Conservation (phyloP, 1,139 yeast species). For the Pichia sp. region DNA sequence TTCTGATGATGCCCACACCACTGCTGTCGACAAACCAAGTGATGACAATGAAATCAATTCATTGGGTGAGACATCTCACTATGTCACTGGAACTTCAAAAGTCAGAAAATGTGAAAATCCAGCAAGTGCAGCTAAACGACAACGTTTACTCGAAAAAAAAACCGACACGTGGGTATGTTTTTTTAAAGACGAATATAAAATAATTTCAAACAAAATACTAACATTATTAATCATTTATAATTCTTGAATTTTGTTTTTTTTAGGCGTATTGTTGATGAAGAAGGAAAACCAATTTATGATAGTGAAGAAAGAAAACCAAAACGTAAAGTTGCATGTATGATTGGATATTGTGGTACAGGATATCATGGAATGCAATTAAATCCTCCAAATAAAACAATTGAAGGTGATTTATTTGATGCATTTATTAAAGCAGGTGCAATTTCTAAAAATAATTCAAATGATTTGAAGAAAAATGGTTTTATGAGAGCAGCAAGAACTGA, state of each 20-base stretch:
- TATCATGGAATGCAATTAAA: constrained; percentile 97
- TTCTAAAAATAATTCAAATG: constrained; percentile 82
- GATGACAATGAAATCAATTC: neutral
- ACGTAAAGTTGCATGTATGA: constrained; percentile 82
- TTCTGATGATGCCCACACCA: neutral
- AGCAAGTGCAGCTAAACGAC: constrained; percentile 34
- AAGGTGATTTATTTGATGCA: constrained; percentile 82
- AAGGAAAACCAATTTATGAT: constrained; percentile 48
- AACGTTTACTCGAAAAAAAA: constrained; percentile 29
- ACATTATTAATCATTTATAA: neutral
- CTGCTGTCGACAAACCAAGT: too few relatives aligned
- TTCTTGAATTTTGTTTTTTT: neutral
- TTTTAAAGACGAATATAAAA: too few relatives aligned
- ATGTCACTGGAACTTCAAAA: neutral
- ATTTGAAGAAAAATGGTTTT: constrained; percentile 82
- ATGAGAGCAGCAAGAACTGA: constrained; percentile 98
- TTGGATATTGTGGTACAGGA: constrained; percentile 98
- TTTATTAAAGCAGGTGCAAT: constrained; percentile 87
- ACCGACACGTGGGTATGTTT: constrained; percentile 52
- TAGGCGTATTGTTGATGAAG: constrained; percentile 46
- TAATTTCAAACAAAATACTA: constrained; percentile 2
- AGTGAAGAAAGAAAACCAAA: constrained; percentile 68
- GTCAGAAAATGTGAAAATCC: constrained; percentile 31
- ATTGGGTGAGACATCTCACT: neutral
- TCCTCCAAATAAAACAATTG: constrained; percentile 88